Base-by-base conservation (phyloP, 2,329 filamentous ascomycete genomes). In the Fusarium verrucosum region DNA sequence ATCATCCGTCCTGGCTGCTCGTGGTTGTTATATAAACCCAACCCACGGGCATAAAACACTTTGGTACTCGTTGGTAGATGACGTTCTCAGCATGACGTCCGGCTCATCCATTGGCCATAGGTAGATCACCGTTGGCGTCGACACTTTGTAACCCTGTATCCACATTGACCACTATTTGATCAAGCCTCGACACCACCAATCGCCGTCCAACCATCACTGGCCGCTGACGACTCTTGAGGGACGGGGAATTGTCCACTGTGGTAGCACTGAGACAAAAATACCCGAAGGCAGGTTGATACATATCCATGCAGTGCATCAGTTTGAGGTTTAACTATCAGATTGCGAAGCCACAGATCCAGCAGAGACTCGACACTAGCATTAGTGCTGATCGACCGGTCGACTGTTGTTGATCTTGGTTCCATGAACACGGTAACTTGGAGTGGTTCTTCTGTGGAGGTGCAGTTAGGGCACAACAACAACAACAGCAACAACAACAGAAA, bases 391-490 rank as follows among this genome's bases (percentile, higher is more conserved):
- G 16, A 26, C 36, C 17, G 17, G 11, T n/a, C n/a, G n/a, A n/a
- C n/a, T n/a, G n/a, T 13, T 35, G 33, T 36, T 30, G 44, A 32
- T 33, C 16, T 46, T 25, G 22, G n/a, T 47, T 26, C 22, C n/a
- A 17, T 25, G 23, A 32, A 17, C 41, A 7, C 22, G 10, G 35
- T 17, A 58, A n/a, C n/a, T 36, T 49, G 17, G 13, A n/a, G 20
- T 25, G 40, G 56, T 30, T 30, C 56, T 66, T 38, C 51, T 68
- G 72, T 73, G 72, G 70, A 67, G 64, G 61, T 57, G 62, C 42
- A 58, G 60, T 72, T 74, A 74, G 72, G 72, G 72, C 72, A 73
- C 62, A 69, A 69, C 70, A 71, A 62, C 62, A 41, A 14, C 36
- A 58, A 43, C 13, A 50, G n/a, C n/a, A n/a, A 73, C 62, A 69